These are phyloP conservation scores for Elongisporangium anandrum DNA, from an alignment of 352 stramenopile species.

Conservation along the genomic window DNA sequence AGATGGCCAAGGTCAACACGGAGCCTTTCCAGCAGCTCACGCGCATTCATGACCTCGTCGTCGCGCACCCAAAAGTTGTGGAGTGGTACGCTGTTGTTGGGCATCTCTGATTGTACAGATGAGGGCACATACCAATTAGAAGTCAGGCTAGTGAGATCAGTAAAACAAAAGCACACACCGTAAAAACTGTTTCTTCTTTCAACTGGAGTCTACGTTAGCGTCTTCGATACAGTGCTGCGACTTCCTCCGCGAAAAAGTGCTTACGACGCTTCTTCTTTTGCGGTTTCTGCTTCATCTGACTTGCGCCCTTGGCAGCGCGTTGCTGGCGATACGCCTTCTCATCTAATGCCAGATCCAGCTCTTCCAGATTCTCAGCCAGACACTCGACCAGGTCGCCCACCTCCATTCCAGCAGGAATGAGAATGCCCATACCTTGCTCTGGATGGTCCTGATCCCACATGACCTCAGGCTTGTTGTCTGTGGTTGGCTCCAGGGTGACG, in stretches of 20 bases:
- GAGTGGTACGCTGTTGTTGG: too few species aligned
- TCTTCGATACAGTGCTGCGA: too few species aligned
- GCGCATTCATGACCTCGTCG: constrained; percentile 20
- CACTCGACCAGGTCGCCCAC: constrained; percentile 44
- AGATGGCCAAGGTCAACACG: constrained; percentile 15
- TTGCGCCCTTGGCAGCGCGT: not conserved
- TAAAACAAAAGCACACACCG: too few species aligned
- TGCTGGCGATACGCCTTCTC: constrained; percentile 17
- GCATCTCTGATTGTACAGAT: too few species aligned
- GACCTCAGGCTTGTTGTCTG: constrained; percentile 28
- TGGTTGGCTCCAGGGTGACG: constrained; percentile 35
- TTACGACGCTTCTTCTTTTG: not conserved
- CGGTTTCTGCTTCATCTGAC: not conserved
- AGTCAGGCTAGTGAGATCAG: too few species aligned
- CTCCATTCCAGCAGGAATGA: constrained; percentile 65
- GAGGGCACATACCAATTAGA: too few species aligned
- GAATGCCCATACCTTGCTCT: constrained; percentile 61
- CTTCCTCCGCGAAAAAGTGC: too few species aligned
- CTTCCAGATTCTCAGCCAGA: constrained; percentile 56
- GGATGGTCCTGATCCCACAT: constrained; percentile 47
- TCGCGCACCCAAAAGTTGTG: too few species aligned
- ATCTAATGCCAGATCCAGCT: constrained; percentile 52
- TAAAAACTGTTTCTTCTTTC: too few species aligned
- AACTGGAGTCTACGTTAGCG: too few species aligned
- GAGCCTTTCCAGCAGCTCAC: constrained; percentile 24